Conservation (phyloP, 129 eudicot species). For the sunflower (Helianthus annuus) region HanXRQr2.0-SUNRISE NC_035447.2:79595705-79596204, state of each 20-base stretch:
- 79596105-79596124: constrained; percentile 28
- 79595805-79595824: no score
- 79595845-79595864: no score
- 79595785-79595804: no score
- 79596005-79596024: constrained; percentile 90
- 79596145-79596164: constrained; percentile 9
- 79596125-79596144: constrained; percentile 22
- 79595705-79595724: no score
- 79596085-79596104: constrained; percentile 98
- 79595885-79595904: no score
- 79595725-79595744: no score
- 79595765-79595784: no score
- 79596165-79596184: constrained; percentile 8
- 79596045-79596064: constrained; percentile 98
- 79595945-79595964: background rate
- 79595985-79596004: constrained; percentile 97
- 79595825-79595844: no score
- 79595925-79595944: no score
- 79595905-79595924: no score
- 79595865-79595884: no score
- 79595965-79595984: constrained; percentile 61
- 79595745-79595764: no score
- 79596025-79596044: constrained; percentile 95
- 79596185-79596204: background rate
- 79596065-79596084: constrained; percentile 91